phyloP scores from a whole-genome alignment of 176 grass and related monocot genomes.

The Musa troglodytarum region DNA sequence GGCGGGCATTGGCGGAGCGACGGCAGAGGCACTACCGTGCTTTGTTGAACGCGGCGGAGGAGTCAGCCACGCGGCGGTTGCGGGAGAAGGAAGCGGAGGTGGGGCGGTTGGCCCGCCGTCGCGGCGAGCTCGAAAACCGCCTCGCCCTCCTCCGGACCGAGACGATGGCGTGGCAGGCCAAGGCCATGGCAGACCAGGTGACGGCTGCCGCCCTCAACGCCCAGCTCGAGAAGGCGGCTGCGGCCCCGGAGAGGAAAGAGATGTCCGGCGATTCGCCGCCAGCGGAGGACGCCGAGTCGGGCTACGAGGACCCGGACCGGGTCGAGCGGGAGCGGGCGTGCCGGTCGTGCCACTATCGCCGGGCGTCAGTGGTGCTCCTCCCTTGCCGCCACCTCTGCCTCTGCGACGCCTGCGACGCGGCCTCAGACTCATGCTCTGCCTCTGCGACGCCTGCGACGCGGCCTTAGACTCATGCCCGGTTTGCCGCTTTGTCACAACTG shows the following conservation, averaged over 20 bases:
- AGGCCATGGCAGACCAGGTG: conserved; percentile 58
- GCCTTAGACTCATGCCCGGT: not conserved
- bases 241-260: conserved; percentile 18
- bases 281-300: conserved; percentile 14
- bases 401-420: conserved; percentile 1
- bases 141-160: conserved; percentile 43
- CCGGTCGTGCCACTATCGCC: not conserved
- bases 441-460: not conserved
- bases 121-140: conserved; percentile 52
- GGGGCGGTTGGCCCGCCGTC: conserved; percentile 27
- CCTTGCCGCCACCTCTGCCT: conserved; percentile 10
- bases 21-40: conserved; percentile 37
- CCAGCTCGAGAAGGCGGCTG: conserved; percentile 51
- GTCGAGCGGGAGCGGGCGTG: not conserved
- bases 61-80: conserved; percentile 28
- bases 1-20: conserved; percentile 35
- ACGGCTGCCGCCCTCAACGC: conserved; percentile 49
- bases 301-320: not conserved
- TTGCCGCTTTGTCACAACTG: not conserved
- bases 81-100: conserved; percentile 56
- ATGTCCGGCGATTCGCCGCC: not conserved
- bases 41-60: conserved; percentile 30
- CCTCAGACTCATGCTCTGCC: not conserved
- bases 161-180: conserved; percentile 55
- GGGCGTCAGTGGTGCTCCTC: conserved; percentile 1